Evolutionary conservation across 2,329 filamentous ascomycete species (phyloP).

Genomic region (Cyclaneusma minus): DNA sequence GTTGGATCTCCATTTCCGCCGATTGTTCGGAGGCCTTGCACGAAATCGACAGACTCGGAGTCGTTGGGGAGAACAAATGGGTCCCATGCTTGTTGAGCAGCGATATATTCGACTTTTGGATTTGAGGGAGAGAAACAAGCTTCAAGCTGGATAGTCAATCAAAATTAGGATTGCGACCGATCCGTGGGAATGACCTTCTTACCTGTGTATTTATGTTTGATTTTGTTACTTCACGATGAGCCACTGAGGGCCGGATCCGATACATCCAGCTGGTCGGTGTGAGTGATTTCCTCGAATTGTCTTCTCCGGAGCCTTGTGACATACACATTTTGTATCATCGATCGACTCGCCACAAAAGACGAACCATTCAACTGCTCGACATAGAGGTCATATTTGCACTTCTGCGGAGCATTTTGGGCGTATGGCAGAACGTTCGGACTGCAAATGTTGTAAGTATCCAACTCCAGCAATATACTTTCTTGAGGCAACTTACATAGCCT

Average conservation of each 20-base stretch:
- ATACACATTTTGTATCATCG: conserved; percentile 21
- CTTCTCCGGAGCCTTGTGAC: too few relatives aligned
- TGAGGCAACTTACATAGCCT: too few relatives aligned
- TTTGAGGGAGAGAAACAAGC: conserved; percentile 27
- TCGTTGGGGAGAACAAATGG: conserved; percentile 20
- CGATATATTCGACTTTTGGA: conserved; percentile 23
- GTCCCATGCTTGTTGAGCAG: conserved; percentile 29
- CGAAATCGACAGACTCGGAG: conserved; percentile 34
- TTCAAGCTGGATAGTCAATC: too few relatives aligned
- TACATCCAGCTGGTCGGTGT: conserved; percentile 28
- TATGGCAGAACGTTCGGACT: conserved; percentile 26
- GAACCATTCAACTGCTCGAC: conserved; percentile 26
- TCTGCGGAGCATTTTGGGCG: conserved; percentile 25
- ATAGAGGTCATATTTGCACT: conserved; percentile 25
- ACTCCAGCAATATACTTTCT: too few relatives aligned
- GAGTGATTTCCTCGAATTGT: too few relatives aligned
- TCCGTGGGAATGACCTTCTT: too few relatives aligned
- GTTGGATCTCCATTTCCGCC: conserved; percentile 33
- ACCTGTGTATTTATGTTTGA: too few relatives aligned
- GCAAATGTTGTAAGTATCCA: too few relatives aligned
- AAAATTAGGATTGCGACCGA: too few relatives aligned
- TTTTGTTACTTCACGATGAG: conserved; percentile 18
- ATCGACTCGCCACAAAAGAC: conserved; percentile 22
- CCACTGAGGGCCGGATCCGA: conserved; percentile 22
- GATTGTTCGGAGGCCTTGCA: conserved; percentile 31